phyloP scores from a whole-genome alignment of 2,329 filamentous ascomycete genomes.

The Diatrype stigma region DNA sequence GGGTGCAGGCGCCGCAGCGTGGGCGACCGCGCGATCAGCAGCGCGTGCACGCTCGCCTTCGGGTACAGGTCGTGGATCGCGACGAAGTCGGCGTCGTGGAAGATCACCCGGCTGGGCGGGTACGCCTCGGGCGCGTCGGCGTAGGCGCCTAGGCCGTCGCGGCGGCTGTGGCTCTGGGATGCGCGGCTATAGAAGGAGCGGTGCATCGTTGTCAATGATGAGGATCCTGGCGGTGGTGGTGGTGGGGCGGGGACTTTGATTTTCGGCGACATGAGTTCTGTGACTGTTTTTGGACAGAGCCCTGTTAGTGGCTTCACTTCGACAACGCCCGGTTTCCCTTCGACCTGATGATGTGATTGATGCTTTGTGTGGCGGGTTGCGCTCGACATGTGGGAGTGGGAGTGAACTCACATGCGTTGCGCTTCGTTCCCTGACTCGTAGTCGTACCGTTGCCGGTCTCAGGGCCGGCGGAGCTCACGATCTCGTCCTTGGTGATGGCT shows the following conservation, averaged over 20 bases:
- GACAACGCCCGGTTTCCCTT: no score
- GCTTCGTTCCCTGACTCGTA: conserved; percentile 21
- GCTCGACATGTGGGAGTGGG: no score
- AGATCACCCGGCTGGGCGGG: conserved; percentile 53
- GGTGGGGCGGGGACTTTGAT: conserved; percentile 28
- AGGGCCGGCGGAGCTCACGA: conserved; percentile 23
- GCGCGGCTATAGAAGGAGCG: conserved; percentile 8
- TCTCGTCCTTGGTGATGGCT: conserved; percentile 37
- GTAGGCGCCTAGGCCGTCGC: conserved; percentile 64
- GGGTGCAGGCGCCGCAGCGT: conserved; percentile 63
- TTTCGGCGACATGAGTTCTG: conserved; percentile 52
- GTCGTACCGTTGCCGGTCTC: no score
- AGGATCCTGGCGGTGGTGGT: conserved; percentile 4
- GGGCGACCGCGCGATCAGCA: conserved; percentile 75
- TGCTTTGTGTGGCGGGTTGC: no score
- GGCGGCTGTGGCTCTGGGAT: conserved; percentile 25
- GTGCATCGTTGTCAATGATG: no score
- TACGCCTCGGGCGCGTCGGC: conserved; percentile 59
- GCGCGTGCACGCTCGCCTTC: conserved; percentile 78
- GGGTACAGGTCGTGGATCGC: conserved; percentile 81
- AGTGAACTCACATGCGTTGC: conserved; percentile 40
- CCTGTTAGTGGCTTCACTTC: no score
- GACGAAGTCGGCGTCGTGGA: conserved; percentile 65
- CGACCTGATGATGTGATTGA: no score
- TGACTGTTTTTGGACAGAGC: conserved; percentile 35